Evolutionary conservation across 2,329 filamentous ascomycete species (phyloP).

Genomic region (Cladosporium austrohemisphaericum): DNA sequence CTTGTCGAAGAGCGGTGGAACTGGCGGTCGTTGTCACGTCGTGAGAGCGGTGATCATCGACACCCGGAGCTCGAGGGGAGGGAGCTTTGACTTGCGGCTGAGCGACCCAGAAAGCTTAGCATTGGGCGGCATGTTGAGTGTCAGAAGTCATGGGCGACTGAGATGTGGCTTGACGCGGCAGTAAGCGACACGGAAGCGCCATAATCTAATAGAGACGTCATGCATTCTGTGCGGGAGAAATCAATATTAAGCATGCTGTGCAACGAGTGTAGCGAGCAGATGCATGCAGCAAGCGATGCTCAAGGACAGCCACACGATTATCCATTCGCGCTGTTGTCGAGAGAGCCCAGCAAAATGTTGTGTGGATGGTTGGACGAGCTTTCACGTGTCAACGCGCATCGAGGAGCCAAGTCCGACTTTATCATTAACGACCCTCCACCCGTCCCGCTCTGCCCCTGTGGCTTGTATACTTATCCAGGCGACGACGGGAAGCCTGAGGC

Average conservation of each 20-base stretch:
- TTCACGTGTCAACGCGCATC: too few species aligned
- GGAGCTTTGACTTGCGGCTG: background rate
- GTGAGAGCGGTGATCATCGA: background rate
- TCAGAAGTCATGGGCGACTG: constrained; percentile 6
- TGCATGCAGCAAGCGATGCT: too few species aligned
- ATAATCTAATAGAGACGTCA: constrained; percentile 14
- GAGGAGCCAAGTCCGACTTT: background rate
- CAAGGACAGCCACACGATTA: too few species aligned
- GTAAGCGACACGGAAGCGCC: constrained; percentile 2
- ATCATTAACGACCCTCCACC: too few species aligned
- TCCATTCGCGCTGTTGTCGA: too few species aligned
- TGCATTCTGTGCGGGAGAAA: constrained; percentile 7
- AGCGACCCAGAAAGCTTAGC: constrained; percentile 5
- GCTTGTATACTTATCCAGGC: too few species aligned
- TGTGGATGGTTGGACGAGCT: too few species aligned
- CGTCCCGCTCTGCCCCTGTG: too few species aligned
- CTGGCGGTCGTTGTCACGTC: constrained; percentile 1
- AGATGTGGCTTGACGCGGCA: constrained; percentile 12
- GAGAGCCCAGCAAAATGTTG: too few species aligned
- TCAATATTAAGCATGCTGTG: too few species aligned
- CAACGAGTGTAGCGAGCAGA: too few species aligned
- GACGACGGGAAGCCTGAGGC: too few species aligned
- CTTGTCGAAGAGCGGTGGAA: background rate
- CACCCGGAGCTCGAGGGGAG: background rate
- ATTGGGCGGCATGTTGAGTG: background rate